Evolutionary conservation across 2,329 filamentous ascomycete species (phyloP).

Genomic region (Cordyceps farinosa): DNA sequence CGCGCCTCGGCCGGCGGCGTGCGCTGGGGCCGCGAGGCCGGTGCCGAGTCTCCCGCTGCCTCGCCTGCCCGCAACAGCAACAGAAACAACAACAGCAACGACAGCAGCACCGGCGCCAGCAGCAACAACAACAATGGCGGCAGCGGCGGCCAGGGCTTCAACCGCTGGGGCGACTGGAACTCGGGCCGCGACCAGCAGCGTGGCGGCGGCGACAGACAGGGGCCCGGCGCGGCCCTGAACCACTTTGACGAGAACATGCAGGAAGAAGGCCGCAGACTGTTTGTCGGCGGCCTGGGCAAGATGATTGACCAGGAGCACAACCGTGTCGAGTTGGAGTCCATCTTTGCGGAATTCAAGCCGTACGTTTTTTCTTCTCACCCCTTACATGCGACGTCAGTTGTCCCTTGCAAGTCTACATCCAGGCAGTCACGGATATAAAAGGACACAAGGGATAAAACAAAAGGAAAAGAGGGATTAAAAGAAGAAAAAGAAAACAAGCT

Average conservation of each 20-base stretch:
- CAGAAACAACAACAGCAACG: not conserved
- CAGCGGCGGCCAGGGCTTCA: constrained; percentile 28
- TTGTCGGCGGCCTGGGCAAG: constrained; percentile 47
- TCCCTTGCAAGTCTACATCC: not conserved
- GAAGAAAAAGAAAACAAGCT: not conserved
- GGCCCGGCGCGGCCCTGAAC: constrained; percentile 27
- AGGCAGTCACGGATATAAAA: not conserved
- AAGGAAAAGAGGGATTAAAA: not conserved
- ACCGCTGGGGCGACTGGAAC: constrained; percentile 45
- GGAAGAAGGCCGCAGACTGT: constrained; percentile 40
- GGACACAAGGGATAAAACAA: constrained; percentile 25
- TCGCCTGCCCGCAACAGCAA: constrained; percentile 4
- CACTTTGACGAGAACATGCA: constrained; percentile 32
- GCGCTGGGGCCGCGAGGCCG: constrained; percentile 19
- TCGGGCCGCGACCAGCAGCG: constrained; percentile 16
- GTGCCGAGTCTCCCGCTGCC: constrained; percentile 18
- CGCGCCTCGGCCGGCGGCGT: constrained; percentile 19
- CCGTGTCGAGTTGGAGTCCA: constrained; percentile 41
- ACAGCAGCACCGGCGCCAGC: not conserved
- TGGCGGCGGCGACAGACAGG: constrained; percentile 23
- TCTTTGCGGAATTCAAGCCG: constrained; percentile 47
- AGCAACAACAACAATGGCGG: not conserved
- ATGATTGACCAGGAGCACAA: constrained; percentile 48
- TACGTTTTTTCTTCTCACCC: constrained; percentile 24
- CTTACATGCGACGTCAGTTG: not conserved